Conservation (phyloP, 768 basidiomycete genomes). For the Xanthoconium stramineum region DNA sequence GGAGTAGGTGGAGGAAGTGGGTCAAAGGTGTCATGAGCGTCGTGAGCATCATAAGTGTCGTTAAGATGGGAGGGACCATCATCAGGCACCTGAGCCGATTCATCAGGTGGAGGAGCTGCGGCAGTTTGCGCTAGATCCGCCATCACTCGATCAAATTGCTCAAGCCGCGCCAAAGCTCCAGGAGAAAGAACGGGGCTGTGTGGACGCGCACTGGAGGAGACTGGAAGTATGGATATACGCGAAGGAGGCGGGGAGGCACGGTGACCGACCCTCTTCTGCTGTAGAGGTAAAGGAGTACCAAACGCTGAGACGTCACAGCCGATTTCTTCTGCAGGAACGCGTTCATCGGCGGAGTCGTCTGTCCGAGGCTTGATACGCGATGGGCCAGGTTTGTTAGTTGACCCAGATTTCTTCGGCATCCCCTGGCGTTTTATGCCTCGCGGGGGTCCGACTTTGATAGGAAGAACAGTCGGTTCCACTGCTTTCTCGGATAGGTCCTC, state of each 20-base stretch:
- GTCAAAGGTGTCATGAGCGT: background rate
- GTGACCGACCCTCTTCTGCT: background rate
- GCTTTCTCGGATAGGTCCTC: slow-evolving; percentile 3
- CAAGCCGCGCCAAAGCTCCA: slow-evolving; percentile 24
- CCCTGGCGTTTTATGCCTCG: slow-evolving; percentile 17
- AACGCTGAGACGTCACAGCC: background rate
- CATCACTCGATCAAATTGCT: slow-evolving; percentile 30
- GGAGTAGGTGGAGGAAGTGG: slow-evolving; percentile 2
- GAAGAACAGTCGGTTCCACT: background rate
- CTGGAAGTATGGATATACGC: slow-evolving; percentile 8
- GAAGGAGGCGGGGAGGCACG: background rate
- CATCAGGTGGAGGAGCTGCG: background rate
- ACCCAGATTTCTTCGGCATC: background rate
- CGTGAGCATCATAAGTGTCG: background rate
- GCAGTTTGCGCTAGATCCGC: background rate
- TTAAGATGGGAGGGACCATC: background rate
- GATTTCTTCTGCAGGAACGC: background rate
- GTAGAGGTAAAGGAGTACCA: background rate
- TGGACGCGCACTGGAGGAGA: background rate
- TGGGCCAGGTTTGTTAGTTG: background rate
- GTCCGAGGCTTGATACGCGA: background rate
- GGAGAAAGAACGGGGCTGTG: slow-evolving; percentile 25
- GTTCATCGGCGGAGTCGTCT: background rate
- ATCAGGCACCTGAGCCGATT: background rate
- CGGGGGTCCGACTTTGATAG: slow-evolving; percentile 27